A percentile compares a stretch with the other conserved stretches of the same genome.
Conservation (phyloP, 768 basidiomycete species). For the Suillus brevipes region DNA sequence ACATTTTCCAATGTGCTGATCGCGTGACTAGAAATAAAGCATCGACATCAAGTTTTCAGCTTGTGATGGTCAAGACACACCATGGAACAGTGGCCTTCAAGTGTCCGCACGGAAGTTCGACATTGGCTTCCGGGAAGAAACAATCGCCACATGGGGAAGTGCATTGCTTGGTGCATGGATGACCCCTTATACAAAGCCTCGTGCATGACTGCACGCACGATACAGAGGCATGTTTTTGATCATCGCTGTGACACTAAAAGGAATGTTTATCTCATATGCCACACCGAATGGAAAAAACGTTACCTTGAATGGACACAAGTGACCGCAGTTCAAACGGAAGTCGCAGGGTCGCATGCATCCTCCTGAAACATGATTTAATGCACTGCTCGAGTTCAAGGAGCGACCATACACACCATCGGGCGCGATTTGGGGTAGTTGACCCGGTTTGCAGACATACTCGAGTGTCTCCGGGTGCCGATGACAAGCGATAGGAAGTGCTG, state of each 20-base stretch:
- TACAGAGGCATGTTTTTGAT: slow-evolving; percentile 50
- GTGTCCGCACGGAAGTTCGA: slow-evolving; percentile 63
- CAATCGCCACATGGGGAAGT: slow-evolving; percentile 55
- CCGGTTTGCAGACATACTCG: slow-evolving; percentile 48
- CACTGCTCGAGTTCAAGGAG: neutral
- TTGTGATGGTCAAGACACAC: slow-evolving; percentile 32
- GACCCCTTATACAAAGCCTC: slow-evolving; percentile 51
- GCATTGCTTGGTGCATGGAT: slow-evolving; percentile 60
- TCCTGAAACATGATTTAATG: slow-evolving; percentile 35
- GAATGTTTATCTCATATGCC: neutral
- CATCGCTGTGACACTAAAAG: slow-evolving; percentile 60
- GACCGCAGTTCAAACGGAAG: slow-evolving; percentile 56
- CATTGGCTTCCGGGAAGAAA: slow-evolving; percentile 42
- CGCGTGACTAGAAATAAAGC: slow-evolving; percentile 38
- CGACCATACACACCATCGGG: slow-evolving; percentile 50
- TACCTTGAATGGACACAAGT: slow-evolving; percentile 64
- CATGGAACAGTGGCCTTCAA: slow-evolving; percentile 44
- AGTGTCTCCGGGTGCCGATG: slow-evolving; percentile 49
- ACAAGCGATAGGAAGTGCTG: slow-evolving; percentile 57
- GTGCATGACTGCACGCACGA: slow-evolving; percentile 50
- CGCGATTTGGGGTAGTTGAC: slow-evolving; percentile 47
- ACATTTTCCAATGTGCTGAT: slow-evolving; percentile 46
- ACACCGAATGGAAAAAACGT: neutral
- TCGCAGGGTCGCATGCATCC: slow-evolving; percentile 64
- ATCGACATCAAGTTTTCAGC: neutral